A percentile compares a stretch with the other conserved stretches of the same genome.
Conservation (phyloP, 2,329 filamentous ascomycete genomes). For the Phaeophleospora eucalypticola region DNA sequence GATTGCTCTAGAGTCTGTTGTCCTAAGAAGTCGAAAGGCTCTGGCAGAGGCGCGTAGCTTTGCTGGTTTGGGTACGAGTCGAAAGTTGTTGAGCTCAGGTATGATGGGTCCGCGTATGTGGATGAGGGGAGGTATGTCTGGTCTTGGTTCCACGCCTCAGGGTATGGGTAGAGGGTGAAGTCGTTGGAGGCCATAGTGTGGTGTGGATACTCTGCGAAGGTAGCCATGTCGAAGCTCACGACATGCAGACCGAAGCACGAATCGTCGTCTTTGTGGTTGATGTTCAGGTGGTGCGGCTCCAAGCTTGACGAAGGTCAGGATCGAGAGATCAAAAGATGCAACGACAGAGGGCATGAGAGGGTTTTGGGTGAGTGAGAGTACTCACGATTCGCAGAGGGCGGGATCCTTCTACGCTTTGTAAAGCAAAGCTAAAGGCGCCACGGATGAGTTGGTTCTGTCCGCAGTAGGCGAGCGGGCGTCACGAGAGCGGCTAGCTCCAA, state of each 20-base stretch:
- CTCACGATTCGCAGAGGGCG: not conserved
- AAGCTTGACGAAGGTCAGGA: not conserved
- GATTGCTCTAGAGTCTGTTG: conserved; percentile 35
- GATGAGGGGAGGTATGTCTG: conserved; percentile 25
- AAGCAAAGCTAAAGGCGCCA: conserved; percentile 1
- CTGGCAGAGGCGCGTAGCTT: conserved; percentile 32
- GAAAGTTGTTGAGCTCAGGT: conserved; percentile 33
- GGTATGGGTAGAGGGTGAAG: conserved; percentile 32
- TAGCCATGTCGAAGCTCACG: conserved; percentile 24
- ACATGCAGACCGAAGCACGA: conserved; percentile 12
- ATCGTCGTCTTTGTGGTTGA: too few species aligned
- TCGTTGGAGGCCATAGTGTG: conserved; percentile 30
- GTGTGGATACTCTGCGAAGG: conserved; percentile 28
- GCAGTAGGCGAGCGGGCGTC: conserved; percentile 3
- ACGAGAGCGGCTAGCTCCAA: conserved; percentile 7
- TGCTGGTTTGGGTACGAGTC: conserved; percentile 34
- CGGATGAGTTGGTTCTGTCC: conserved; percentile 2
- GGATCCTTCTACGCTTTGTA: not conserved
- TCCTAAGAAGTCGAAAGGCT: conserved; percentile 37
- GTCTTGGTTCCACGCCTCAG: conserved; percentile 29
- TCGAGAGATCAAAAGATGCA: not conserved
- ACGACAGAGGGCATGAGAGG: not conserved
- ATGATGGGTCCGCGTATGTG: conserved; percentile 25
- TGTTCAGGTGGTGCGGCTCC: not conserved
- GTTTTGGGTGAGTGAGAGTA: not conserved